These are phyloP conservation scores for Termitomyces sp. DNA, from an alignment of 768 basidiomycete genomes.

Conservation along the genomic window DNA sequence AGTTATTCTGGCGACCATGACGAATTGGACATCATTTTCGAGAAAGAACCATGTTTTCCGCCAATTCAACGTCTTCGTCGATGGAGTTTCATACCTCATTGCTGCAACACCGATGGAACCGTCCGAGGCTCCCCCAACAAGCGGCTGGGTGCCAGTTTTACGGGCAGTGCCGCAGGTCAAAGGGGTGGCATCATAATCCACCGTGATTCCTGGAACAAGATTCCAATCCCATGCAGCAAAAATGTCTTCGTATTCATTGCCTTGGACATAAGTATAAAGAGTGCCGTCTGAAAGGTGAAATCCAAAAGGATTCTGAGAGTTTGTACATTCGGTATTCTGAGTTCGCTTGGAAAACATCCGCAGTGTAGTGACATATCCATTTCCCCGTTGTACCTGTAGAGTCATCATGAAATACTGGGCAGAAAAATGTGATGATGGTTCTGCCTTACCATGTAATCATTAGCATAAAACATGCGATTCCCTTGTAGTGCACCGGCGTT, in stretches of 20 bases:
- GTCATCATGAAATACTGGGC: background rate
- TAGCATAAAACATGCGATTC: constrained; percentile 22
- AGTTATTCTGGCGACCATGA: constrained; percentile 51
- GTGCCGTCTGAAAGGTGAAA: constrained; percentile 70
- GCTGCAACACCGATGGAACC: constrained; percentile 51
- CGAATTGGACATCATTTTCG: constrained; percentile 56
- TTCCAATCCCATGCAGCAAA: constrained; percentile 77
- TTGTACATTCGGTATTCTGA: constrained; percentile 59
- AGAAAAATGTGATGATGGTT: background rate
- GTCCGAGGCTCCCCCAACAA: constrained; percentile 66
- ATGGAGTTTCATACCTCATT: constrained; percentile 66
- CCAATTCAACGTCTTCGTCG: constrained; percentile 48
- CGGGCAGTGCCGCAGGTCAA: constrained; percentile 43
- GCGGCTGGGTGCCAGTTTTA: constrained; percentile 42
- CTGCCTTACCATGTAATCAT: constrained; percentile 17
- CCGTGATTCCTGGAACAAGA: constrained; percentile 67
- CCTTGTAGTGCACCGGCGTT: constrained; percentile 18
- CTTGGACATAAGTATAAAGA: constrained; percentile 57
- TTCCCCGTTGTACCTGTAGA: constrained; percentile 23
- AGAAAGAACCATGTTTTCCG: constrained; percentile 78
- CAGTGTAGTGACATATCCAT: constrained; percentile 49
- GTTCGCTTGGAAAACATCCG: constrained; percentile 63
- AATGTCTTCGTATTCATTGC: constrained; percentile 73
- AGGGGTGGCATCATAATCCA: constrained; percentile 54
- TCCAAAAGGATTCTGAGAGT: constrained; percentile 58